These are phyloP conservation scores for Coleophoma cylindrospora DNA, from an alignment of 2,329 filamentous ascomycete species.

Conservation along the genomic window DNA sequence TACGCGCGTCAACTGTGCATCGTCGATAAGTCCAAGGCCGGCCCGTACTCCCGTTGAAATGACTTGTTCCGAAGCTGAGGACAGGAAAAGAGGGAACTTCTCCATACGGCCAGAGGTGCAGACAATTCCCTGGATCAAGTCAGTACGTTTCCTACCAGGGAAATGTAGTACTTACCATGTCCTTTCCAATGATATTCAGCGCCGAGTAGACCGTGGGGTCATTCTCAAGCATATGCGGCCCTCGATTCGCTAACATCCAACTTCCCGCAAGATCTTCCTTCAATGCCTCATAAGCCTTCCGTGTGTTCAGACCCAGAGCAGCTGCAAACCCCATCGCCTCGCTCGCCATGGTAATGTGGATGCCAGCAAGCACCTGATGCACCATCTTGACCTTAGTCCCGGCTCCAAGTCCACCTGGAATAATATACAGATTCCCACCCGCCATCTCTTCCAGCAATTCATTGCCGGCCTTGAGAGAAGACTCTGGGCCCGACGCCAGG, in stretches of 20 bases:
- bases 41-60: constrained; percentile 12
- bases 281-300: constrained; percentile 32
- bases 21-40: constrained; percentile 16
- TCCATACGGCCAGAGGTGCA: constrained; percentile 23
- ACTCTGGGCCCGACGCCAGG: constrained; percentile 60
- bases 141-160: constrained; percentile 25
- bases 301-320: constrained; percentile 46
- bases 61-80: constrained; percentile 29
- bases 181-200: constrained; percentile 30
- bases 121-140: constrained; percentile 19
- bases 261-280: constrained; percentile 21
- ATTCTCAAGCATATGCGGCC: constrained; percentile 44
- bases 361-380: constrained; percentile 59
- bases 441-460: constrained; percentile 61
- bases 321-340: constrained; percentile 57
- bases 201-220: constrained; percentile 36
- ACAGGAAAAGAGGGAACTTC: constrained; percentile 31
- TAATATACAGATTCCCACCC: constrained; percentile 52
- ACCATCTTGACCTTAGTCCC: constrained; percentile 59
- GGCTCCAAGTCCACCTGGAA: constrained; percentile 54
- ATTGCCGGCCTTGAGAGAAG: constrained; percentile 50
- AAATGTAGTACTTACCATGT: constrained; percentile 23
- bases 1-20: constrained; percentile 14
- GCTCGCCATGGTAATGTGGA: constrained; percentile 55
- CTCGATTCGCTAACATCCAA: constrained; percentile 54